Evolutionary conservation across 2,329 filamentous ascomycete species (phyloP).

Genomic region (Xylariaceae sp.): DNA sequence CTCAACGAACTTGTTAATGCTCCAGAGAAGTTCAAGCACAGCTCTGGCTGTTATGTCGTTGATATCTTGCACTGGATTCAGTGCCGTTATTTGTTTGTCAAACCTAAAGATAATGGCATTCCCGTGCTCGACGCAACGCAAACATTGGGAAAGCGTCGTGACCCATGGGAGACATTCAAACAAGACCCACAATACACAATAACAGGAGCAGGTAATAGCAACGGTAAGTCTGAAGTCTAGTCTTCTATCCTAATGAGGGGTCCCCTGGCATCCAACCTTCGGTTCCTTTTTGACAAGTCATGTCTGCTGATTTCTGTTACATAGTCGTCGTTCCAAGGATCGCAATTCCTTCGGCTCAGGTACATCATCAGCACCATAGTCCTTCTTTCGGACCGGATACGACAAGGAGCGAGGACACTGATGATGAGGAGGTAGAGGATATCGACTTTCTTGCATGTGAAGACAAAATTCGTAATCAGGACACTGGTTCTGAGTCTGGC

Average conservation of each 20-base stretch:
- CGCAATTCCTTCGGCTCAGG: conserved; percentile 40
- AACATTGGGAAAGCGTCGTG: too few species aligned
- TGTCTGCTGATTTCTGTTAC: background rate
- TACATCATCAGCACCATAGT: background rate
- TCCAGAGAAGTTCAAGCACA: conserved; percentile 64
- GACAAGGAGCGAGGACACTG: conserved; percentile 45
- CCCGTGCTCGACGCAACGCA: too few species aligned
- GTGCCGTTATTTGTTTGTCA: conserved; percentile 79
- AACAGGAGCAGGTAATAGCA: conserved; percentile 15
- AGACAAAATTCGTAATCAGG: conserved; percentile 2
- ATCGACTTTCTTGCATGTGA: conserved; percentile 47
- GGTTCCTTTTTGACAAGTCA: background rate
- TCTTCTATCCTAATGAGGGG: background rate
- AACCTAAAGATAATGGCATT: background rate
- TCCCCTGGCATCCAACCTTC: too few species aligned
- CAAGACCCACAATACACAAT: conserved; percentile 32
- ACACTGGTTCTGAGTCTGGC: conserved; percentile 24
- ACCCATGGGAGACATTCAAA: too few species aligned
- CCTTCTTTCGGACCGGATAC: conserved; percentile 5
- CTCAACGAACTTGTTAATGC: conserved; percentile 87
- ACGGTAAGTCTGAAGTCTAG: background rate
- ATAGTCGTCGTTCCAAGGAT: conserved; percentile 39
- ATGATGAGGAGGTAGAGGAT: conserved; percentile 52
- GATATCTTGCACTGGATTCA: conserved; percentile 84
- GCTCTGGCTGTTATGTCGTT: conserved; percentile 72